phyloP scores from a whole-genome alignment of 805 yeast species.

The Metschnikowia corniflorae region DNA sequence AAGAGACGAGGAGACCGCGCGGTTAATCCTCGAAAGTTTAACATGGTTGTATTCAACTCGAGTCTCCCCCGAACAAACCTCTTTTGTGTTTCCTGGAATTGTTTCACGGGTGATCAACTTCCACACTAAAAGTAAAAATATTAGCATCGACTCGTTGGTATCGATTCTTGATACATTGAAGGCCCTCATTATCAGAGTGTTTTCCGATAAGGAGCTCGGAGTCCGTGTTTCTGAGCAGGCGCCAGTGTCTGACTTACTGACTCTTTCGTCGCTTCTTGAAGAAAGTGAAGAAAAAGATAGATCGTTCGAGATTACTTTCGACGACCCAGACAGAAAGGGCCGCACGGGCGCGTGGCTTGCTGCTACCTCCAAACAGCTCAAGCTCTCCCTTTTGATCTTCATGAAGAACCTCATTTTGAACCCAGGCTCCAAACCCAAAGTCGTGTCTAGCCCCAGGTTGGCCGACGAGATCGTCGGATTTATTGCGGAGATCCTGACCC shows the following conservation, averaged over 20 bases:
- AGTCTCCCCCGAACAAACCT: slow-evolving; percentile 29
- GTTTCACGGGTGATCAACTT: slow-evolving; percentile 32
- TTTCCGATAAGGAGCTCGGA: slow-evolving; percentile 24
- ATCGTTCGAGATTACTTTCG: background rate
- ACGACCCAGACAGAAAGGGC: slow-evolving; percentile 6
- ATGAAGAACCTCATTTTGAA: slow-evolving; percentile 28
- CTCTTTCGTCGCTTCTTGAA: slow-evolving; percentile 4
- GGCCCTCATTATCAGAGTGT: slow-evolving; percentile 25
- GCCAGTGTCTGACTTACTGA: background rate
- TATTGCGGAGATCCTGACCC: slow-evolving; percentile 18
- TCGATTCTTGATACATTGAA: slow-evolving; percentile 22
- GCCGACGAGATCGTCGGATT: slow-evolving; percentile 23
- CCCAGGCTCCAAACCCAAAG: slow-evolving; percentile 14
- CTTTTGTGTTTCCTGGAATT: slow-evolving; percentile 41
- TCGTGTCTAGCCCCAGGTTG: slow-evolving; percentile 24
- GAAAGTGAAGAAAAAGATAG: background rate
- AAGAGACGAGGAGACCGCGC: background rate
- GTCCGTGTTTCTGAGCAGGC: slow-evolving; percentile 2
- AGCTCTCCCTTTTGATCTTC: slow-evolving; percentile 29
- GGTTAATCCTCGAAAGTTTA: slow-evolving; percentile 11
- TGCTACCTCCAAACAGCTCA: slow-evolving; percentile 38
- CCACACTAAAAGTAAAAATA: slow-evolving; percentile 17
- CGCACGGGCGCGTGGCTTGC: slow-evolving; percentile 30
- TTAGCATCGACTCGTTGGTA: slow-evolving; percentile 24
- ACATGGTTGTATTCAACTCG: slow-evolving; percentile 13